Conservation (phyloP, 805 yeast species). For the Candida nitratophila region DNA sequence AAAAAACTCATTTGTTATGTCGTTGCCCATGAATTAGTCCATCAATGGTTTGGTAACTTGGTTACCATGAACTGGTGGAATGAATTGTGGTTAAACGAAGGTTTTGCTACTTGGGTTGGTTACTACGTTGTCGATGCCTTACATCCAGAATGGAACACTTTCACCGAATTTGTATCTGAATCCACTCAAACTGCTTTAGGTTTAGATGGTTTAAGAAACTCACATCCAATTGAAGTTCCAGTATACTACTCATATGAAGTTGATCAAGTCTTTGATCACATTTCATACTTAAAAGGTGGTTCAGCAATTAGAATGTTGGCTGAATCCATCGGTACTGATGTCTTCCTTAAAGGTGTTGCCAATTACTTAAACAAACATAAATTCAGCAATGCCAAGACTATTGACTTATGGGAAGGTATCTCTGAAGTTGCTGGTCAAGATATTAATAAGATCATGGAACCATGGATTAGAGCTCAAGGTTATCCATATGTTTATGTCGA, state of each 20-base stretch:
- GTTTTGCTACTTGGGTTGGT: constrained; percentile 85
- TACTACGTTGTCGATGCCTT: constrained; percentile 63
- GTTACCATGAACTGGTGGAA: constrained; percentile 96
- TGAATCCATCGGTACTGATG: constrained; percentile 60
- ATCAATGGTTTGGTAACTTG: constrained; percentile 88
- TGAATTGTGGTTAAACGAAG: constrained; percentile 84
- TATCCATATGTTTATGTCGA: constrained; percentile 61
- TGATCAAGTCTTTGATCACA: constrained; percentile 77
- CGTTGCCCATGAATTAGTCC: constrained; percentile 84
- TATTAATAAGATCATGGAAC: constrained; percentile 53
- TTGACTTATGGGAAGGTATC: constrained; percentile 65
- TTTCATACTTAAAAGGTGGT: constrained; percentile 78
- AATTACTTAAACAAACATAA: constrained; percentile 56
- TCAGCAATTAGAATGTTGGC: constrained; percentile 73
- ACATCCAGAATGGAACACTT: constrained; percentile 78
- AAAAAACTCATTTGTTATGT: constrained; percentile 76
- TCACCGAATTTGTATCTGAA: constrained; percentile 51
- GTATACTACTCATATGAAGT: constrained; percentile 76
- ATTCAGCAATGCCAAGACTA: constrained; percentile 66
- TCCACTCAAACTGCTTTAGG: constrained; percentile 46
- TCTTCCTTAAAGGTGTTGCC: constrained; percentile 69
- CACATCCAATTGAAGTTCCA: constrained; percentile 85
- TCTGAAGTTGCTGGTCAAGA: constrained; percentile 61
- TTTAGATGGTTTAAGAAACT: constrained; percentile 53
- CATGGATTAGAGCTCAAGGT: constrained; percentile 72